Evolutionary conservation across 2,329 filamentous ascomycete genomes (phyloP), one percentile per base, ranked within the genome.

Genomic region (Fusarium kyushuense): DNA sequence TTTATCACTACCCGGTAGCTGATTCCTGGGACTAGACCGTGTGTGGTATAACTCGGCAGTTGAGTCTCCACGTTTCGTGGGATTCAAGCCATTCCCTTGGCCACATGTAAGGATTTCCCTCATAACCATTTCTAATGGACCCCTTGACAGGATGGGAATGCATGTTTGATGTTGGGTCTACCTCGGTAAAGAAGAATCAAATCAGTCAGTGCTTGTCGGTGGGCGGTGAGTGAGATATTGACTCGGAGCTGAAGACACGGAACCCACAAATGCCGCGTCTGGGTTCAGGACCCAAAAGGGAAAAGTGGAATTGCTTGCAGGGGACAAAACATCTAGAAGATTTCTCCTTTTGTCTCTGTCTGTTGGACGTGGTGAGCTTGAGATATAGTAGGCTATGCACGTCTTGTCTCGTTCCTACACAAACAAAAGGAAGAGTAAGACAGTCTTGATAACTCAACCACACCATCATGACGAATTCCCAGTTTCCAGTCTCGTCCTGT

Each of bases 241-340:
- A 49, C 47, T 49, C n/a, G 14, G 23, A 27, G 32, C 32, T 19
- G 23, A 49, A 33, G 32, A 21, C 11, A 25, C 46, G 12, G 35
- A 33, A 13, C 32, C 29, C 35, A 47, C 29, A 47, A 30, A 42
- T 23, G 21, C 19, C 47, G 47, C 33, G 47, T 16, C 23, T 13
- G 30, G 4, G 25, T 16, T 3, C 38, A 4, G 12, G 33, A 36
- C 38, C 32, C 17, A 12, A 29, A 25, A 25, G 17, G 3, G 17
- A 23, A 55, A 16, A 13, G 21, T 30, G 42, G 32, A 32, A 21
- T 10, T n/a, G 23, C 19, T 19, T 12, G n/a, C 38, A 27, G 27
- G 27, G 10, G 48, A 12, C 3, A 38, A 21, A 49, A 13, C 43
- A 25, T 65, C 53, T 65, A 64, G 60, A 64, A 64, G 53, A 14